Evolutionary conservation across 129 eudicot genomes (phyloP).

Genomic region (Rutidosis leptorrhynchoides): DNA sequence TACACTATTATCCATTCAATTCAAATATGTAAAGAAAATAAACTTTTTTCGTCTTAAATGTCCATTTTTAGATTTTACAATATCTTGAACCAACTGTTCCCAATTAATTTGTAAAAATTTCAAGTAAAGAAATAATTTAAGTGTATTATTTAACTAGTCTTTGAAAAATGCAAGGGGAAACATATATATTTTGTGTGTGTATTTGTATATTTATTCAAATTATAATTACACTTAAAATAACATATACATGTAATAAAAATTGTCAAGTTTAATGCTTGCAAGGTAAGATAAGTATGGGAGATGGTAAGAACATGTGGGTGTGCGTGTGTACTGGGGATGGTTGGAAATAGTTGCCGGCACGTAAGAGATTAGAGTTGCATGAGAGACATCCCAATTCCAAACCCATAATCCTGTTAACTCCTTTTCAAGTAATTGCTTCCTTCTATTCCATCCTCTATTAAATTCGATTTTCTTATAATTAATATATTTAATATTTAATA

Average conservation of each 20-base stretch:
- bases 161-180: no score
- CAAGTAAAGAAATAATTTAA: no score
- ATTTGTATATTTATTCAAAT: no score
- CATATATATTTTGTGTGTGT: no score
- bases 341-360: conserved; percentile 29
- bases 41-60: no score
- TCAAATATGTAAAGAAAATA: no score
- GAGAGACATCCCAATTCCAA: conserved; percentile 31
- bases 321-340: conserved; percentile 9
- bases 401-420: conserved; percentile 30
- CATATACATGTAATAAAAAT: background rate
- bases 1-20: no score
- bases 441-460: background rate
- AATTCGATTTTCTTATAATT: background rate
- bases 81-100: no score
- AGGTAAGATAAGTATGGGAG: conserved; percentile 26
- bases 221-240: background rate
- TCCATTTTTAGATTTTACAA: no score
- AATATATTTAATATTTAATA: background rate
- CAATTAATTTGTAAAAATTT: no score
- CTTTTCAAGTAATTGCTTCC: conserved; percentile 25
- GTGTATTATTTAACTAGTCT: no score
- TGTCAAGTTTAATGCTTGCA: conserved; percentile 1
- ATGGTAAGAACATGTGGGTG: conserved; percentile 25
- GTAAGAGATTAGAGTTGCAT: conserved; percentile 29